These are phyloP conservation scores for Lolium multiflorum DNA, from an alignment of 176 grass and related monocot genomes.

Conservation along the genomic window DNA sequence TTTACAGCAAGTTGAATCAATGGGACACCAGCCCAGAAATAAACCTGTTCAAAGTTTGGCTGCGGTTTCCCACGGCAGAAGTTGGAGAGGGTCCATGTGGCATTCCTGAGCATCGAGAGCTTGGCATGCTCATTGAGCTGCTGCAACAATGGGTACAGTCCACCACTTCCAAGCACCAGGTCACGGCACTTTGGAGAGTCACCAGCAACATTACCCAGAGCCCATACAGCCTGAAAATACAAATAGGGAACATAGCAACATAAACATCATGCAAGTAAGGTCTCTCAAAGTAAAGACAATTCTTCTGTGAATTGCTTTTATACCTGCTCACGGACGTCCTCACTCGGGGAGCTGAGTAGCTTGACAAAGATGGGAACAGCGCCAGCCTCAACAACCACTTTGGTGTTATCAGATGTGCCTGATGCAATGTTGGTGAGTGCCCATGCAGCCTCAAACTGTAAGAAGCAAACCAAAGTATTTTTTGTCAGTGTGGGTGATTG, in stretches of 20 bases:
- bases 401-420: conserved; percentile 91
- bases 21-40: not conserved
- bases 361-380: conserved; percentile 92
- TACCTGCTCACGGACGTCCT: conserved; percentile 94
- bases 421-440: conserved; percentile 96
- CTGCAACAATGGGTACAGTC: conserved; percentile 71
- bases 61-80: conserved; percentile 96
- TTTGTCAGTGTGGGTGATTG: not conserved
- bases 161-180: conserved; percentile 72
- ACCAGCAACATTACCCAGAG: conserved; percentile 94
- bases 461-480: not conserved
- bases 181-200: conserved; percentile 93
- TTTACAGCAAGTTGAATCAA: not conserved
- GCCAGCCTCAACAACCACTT: conserved; percentile 83
- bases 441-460: conserved; percentile 97
- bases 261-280: not conserved
- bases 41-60: conserved; percentile 88
- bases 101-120: conserved; percentile 94
- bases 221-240: conserved; percentile 81
- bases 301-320: not conserved
- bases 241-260: not conserved
- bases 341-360: conserved; percentile 71
- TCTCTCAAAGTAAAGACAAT: not conserved
- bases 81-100: conserved; percentile 95
- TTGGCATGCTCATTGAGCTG: conserved; percentile 93